Evolutionary conservation across 139 green algal genomes (phyloP), one percentile per base, ranked within the genome.

Genomic region (Raphidocelis subcapitata): DNA sequence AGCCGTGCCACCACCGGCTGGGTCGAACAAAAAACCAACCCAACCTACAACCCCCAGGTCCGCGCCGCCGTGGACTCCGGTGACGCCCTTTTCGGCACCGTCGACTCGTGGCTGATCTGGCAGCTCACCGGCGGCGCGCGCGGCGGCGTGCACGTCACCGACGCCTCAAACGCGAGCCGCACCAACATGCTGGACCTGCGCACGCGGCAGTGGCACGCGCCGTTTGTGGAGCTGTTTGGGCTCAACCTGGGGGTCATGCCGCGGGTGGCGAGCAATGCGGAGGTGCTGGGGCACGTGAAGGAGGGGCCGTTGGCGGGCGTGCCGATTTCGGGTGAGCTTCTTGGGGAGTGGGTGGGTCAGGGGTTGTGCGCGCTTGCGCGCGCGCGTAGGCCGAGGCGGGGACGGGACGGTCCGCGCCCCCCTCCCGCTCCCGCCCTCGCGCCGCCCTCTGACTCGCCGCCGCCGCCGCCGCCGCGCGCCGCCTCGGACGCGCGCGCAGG

Each of bases 101-200:
- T 99, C 3, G 96, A 99, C 87, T 89, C 80, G 14, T 99, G 96
- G 96, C 85, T 99, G 35, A 90, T 99, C 51, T 99, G 92, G 73
- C 87, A 94, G 51, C 79, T 99, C 23, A 99, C 95, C 16, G 91
- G 91, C 24, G 91, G 87, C 5, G 28, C 24, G 0, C 8, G 41
- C 41, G 81, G 80, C 5, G 90, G 90, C 21, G 55, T 89, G 2
- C 89, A 95, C 81, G 88, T 96, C 20, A 98, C 93, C 0, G 96
- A 99, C 61, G 83, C 96, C 5, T 92, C 84, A 47, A 99, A 99
- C 73, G 96, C 96, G 21, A 88, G 86, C 1, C 86, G 94, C 62
- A 98, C 93, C 16, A 86, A 91, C 66, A 79, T 99, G 28, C 97
- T 99, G 93, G 86, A 97, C 49, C 75, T 99, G 51, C 23, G 54